Evolutionary conservation across 2,329 filamentous ascomycete species (phyloP).

Genomic region (Pseudocercospora vitis): DNA sequence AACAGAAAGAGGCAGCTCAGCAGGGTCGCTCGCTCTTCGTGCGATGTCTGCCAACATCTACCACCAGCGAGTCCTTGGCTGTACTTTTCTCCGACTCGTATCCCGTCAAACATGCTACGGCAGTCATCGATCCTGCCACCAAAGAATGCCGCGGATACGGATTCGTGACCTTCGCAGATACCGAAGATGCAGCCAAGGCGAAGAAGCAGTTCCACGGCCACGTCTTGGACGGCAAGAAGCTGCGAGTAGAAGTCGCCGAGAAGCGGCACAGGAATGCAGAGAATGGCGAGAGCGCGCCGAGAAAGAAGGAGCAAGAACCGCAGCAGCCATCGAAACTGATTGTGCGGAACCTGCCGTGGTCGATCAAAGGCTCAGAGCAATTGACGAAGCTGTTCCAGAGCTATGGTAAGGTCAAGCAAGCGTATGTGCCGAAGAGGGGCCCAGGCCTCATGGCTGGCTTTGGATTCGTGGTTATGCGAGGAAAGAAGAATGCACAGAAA

Average conservation of each 20-base stretch:
- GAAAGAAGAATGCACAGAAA: slow-evolving; percentile 86
- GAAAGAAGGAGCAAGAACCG: slow-evolving; percentile 66
- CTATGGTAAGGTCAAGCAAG: slow-evolving; percentile 88
- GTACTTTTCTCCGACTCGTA: slow-evolving; percentile 92
- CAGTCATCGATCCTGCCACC: slow-evolving; percentile 80
- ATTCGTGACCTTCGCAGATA: slow-evolving; percentile 94
- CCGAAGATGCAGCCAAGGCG: slow-evolving; percentile 82
- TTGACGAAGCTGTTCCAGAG: slow-evolving; percentile 76
- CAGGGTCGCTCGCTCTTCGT: slow-evolving; percentile 70
- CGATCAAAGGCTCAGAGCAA: slow-evolving; percentile 81
- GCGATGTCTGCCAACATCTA: slow-evolving; percentile 74
- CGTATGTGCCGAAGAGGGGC: slow-evolving; percentile 77
- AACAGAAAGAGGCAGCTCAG: slow-evolving; percentile 26
- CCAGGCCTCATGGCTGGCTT: slow-evolving; percentile 73
- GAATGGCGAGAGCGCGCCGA: slow-evolving; percentile 48
- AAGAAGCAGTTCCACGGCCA: slow-evolving; percentile 78
- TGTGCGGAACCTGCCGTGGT: slow-evolving; percentile 94
- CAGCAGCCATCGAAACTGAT: slow-evolving; percentile 79
- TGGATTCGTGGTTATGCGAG: slow-evolving; percentile 85
- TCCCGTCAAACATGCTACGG: slow-evolving; percentile 93
- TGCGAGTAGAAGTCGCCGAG: slow-evolving; percentile 86
- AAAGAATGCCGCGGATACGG: slow-evolving; percentile 90
- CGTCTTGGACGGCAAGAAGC: slow-evolving; percentile 73
- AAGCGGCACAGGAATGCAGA: slow-evolving; percentile 67
- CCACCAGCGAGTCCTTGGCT: slow-evolving; percentile 79